Evolutionary conservation across 2,329 filamentous ascomycete genomes (phyloP).

Genomic region (Colletotrichum plurivorum): DNA sequence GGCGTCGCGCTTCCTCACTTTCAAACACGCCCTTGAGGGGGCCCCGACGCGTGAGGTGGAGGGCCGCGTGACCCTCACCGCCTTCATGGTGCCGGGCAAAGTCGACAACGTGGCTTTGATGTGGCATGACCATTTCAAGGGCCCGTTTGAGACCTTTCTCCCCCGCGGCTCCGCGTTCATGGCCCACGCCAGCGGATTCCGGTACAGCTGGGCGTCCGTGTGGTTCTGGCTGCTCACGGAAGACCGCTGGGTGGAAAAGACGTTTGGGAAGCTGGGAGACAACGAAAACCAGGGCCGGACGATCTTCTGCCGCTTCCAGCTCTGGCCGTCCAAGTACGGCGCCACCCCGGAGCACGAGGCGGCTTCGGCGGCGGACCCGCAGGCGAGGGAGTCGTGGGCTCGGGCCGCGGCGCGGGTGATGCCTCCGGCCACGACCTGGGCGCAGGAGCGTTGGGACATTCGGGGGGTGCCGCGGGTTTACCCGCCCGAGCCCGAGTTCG

Average conservation of each 20-base stretch:
- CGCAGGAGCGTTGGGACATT: conserved; percentile 44
- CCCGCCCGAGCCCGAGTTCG: not conserved
- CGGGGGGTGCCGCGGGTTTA: not conserved
- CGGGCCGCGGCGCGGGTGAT: conserved; percentile 32
- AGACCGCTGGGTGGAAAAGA: conserved; percentile 30
- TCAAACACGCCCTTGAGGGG: not conserved
- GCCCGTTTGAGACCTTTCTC: not conserved
- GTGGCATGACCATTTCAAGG: not conserved
- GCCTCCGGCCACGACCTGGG: conserved; percentile 43
- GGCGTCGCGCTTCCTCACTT: not conserved
- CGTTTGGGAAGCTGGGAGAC: conserved; percentile 15
- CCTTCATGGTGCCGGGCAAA: conserved; percentile 29
- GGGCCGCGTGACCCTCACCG: conserved; percentile 30
- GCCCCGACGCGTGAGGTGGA: conserved; percentile 10
- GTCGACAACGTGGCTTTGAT: not conserved
- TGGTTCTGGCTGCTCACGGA: conserved; percentile 31
- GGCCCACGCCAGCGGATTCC: not conserved
- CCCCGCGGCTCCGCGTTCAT: conserved; percentile 3
- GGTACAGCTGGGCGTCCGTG: not conserved
- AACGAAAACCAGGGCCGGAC: conserved; percentile 8
- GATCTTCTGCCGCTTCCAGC: conserved; percentile 38
- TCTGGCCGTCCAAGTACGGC: conserved; percentile 17
- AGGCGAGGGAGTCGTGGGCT: conserved; percentile 40
- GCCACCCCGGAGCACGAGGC: conserved; percentile 36
- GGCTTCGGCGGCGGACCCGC: conserved; percentile 31